Conservation (phyloP, 257 asterid species). For the Nicotiana sylvestris region DNA sequence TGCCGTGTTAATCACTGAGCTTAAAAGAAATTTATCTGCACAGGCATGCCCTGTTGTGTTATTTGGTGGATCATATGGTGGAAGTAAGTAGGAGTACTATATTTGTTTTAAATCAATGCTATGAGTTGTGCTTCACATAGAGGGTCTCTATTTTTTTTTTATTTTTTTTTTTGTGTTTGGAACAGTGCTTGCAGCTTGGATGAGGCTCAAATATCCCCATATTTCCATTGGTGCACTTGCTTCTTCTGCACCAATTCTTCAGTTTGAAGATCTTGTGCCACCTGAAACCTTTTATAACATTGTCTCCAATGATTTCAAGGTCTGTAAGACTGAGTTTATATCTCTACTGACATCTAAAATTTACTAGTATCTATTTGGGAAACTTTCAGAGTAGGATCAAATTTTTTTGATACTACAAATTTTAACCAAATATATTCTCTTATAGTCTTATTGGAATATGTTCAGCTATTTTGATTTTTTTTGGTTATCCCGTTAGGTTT, state of each 20-base stretch:
- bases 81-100: constrained; percentile 37
- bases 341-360: not conserved
- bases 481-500: not conserved
- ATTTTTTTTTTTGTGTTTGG: not conserved
- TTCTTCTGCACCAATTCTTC: constrained; percentile 89
- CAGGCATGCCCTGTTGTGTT: constrained; percentile 77
- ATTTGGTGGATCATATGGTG: constrained; percentile 98
- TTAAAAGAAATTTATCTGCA: constrained; percentile 73
- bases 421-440: not conserved
- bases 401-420: not conserved
- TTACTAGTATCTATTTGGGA: not conserved
- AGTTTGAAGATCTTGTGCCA: constrained; percentile 84
- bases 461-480: too few species aligned
- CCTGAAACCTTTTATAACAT: constrained; percentile 76
- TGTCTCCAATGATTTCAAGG: constrained; percentile 80
- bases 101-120: not conserved
- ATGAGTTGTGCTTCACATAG: constrained; percentile 3
- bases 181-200: constrained; percentile 97
- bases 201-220: constrained; percentile 96
- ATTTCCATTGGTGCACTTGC: constrained; percentile 92
- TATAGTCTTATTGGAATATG: too few species aligned
- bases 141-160: not conserved
- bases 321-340: constrained; percentile 21
- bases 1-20: constrained; percentile 72
- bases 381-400: not conserved